Evolutionary conservation across 148 eudicot genomes (phyloP).

Genomic region (Vaccinium macrocarpon): DNA sequence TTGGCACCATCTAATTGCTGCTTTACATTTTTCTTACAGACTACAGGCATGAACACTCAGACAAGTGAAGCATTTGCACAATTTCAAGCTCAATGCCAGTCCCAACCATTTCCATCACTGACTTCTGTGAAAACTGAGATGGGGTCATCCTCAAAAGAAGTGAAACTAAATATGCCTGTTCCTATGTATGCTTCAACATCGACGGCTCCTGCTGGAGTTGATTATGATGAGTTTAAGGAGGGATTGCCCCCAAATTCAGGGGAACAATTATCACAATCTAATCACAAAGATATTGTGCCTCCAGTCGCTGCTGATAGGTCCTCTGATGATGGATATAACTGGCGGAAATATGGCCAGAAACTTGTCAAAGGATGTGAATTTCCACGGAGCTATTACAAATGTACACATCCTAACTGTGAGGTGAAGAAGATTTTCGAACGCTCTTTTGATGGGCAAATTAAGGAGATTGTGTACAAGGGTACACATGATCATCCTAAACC

Average conservation of each 20-base stretch:
- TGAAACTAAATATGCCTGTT: constrained; percentile 25
- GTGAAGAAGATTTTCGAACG: constrained; percentile 96
- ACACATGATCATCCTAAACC: constrained; percentile 97
- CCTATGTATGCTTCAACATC: constrained; percentile 27
- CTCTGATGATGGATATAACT: constrained; percentile 94
- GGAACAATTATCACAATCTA: constrained; percentile 46
- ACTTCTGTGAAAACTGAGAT: constrained; percentile 40
- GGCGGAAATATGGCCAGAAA: constrained; percentile 99
- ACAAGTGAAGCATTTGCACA: constrained; percentile 41
- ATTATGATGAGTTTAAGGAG: constrained; percentile 33
- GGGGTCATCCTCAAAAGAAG: constrained; percentile 38
- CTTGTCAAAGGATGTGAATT: constrained; percentile 96
- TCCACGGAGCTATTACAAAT: constrained; percentile 97
- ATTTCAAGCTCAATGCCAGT: constrained; percentile 38
- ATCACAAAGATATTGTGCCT: constrained; percentile 48
- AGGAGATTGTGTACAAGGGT: constrained; percentile 91
- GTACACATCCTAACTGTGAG: constrained; percentile 94
- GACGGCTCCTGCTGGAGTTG: constrained; percentile 34
- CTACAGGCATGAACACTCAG: constrained; percentile 43
- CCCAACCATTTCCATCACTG: constrained; percentile 42
- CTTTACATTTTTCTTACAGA: constrained; percentile 25
- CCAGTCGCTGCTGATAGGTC: constrained; percentile 61
- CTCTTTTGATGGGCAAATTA: constrained; percentile 79
- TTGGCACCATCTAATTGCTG: background rate
- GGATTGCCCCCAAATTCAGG: constrained; percentile 41